Percentiles rank a stretch among this genome's conserved stretches.
Evolutionary conservation across 768 basidiomycete species (phyloP).

Genomic region (Pleurotus tuoliensis): DNA sequence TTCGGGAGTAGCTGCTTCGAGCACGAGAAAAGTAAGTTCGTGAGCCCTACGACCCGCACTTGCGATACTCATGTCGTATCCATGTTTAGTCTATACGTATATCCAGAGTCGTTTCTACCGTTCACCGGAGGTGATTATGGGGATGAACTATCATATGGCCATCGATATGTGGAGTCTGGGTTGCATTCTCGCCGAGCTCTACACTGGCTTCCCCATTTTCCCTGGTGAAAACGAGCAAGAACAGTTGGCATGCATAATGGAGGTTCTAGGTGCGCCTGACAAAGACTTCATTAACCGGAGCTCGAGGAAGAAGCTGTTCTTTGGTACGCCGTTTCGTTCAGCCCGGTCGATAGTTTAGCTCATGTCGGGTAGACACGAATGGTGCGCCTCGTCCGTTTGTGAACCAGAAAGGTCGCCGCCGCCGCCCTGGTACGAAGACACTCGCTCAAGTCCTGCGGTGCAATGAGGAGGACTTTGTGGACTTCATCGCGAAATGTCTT

Average conservation of each 20-base stretch:
- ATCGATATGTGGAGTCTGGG: constrained; percentile 99
- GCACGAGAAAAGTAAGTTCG: constrained; percentile 87
- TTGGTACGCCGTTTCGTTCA: constrained; percentile 50
- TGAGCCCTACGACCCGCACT: background rate
- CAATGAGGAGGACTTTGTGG: constrained; percentile 93
- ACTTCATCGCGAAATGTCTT: constrained; percentile 96
- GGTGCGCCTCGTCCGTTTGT: constrained; percentile 91
- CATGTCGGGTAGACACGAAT: constrained; percentile 64
- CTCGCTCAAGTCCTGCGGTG: constrained; percentile 85
- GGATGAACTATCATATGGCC: constrained; percentile 99
- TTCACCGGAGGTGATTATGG: constrained; percentile 98
- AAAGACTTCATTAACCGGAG: constrained; percentile 93
- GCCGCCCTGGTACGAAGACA: constrained; percentile 88
- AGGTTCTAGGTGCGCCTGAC: constrained; percentile 93
- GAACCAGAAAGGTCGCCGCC: constrained; percentile 92
- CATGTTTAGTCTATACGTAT: constrained; percentile 88
- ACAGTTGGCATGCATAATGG: constrained; percentile 98
- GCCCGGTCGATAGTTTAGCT: constrained; percentile 3
- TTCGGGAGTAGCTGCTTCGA: constrained; percentile 99
- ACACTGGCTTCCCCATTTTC: constrained; percentile 97
- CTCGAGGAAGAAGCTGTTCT: constrained; percentile 91
- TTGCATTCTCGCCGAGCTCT: constrained; percentile 95
- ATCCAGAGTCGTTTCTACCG: constrained; percentile 99
- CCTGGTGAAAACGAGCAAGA: constrained; percentile 99
- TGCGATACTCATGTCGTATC: constrained; percentile 8